Evolutionary conservation across 2,329 filamentous ascomycete species (phyloP), one percentile per base, ranked within the genome.

Genomic region (Colletotrichum zoysiae): DNA sequence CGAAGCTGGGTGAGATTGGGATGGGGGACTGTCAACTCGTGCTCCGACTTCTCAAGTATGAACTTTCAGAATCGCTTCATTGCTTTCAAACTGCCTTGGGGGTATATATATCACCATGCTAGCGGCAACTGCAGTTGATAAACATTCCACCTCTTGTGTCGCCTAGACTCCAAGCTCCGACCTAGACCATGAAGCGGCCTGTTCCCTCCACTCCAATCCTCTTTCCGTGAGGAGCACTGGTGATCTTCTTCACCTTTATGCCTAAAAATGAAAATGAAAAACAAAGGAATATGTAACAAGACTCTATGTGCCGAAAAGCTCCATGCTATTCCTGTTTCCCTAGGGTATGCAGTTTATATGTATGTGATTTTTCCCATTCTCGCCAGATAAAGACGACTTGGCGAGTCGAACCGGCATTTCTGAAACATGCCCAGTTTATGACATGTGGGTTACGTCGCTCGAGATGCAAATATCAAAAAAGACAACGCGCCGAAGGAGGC

Each of bases 91-190:
- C 53, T 53, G 55, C 64, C 20, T 63, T 42, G 70, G 68, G 68
- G 68, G 70, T 73, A 73, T 73, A 73, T 73, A 38, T 55, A 71
- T 62, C 60, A 57, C 67, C 42, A 71, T 62, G 57, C 50, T 73
- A 42, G 48, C 44, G 44, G 63, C 20, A 11, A 35, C 44, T 69
- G 59, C 59, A 55, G 38, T 44, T 50, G 46, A 57, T 33, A 8
- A 44, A 7, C 23, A 35, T 50, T 9, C 33, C 46, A 33, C 11
- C 18, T 7, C 20, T 64, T 40, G 30, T 3, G 40, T 11, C 33
- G 6, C 50, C 33, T 33, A 23, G 38, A 23, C 33, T 42, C 35
- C 55, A 18, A 18, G 20, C 23, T 59, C 51, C n/a, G n/a, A n/a
- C n/a, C 14, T 2, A 20, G 59, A 7, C 35, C 35, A 42, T n/a